These are phyloP conservation scores for Musa acuminata DNA, from an alignment of 176 grass and related monocot species.

Conservation along the genomic window DNA sequence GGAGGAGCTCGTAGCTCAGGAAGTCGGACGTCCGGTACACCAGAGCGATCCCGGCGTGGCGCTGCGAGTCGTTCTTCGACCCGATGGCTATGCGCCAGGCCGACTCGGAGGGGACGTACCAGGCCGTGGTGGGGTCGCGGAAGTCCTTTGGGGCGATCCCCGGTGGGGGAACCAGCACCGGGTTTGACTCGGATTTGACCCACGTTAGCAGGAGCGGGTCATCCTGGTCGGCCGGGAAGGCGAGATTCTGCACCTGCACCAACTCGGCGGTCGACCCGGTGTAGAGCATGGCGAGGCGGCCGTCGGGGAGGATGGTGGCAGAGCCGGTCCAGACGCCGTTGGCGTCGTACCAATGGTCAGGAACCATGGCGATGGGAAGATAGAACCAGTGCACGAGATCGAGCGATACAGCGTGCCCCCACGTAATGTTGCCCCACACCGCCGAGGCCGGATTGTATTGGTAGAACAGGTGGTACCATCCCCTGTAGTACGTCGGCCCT, in stretches of 20 bases:
- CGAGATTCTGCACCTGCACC: constrained; percentile 74
- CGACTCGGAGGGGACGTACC: constrained; percentile 28
- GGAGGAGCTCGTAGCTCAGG: constrained; percentile 42
- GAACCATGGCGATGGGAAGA: constrained; percentile 62
- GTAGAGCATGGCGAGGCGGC: constrained; percentile 66
- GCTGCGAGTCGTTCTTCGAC: constrained; percentile 31
- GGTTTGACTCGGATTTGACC: constrained; percentile 64
- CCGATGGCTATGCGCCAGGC: constrained; percentile 71
- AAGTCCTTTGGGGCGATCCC: constrained; percentile 42
- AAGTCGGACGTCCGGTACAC: constrained; percentile 82
- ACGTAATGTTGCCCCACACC: constrained; percentile 86
- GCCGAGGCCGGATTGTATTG: constrained; percentile 79
- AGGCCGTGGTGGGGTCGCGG: constrained; percentile 72
- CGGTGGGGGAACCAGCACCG: constrained; percentile 44
- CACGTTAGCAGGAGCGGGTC: constrained; percentile 60
- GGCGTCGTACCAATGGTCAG: constrained; percentile 72
- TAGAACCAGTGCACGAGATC: constrained; percentile 77
- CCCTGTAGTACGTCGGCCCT: constrained; percentile 73
- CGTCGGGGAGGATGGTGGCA: constrained; percentile 51
- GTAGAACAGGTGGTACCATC: constrained; percentile 96
- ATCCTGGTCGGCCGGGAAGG: constrained; percentile 38
- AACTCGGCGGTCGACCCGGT: constrained; percentile 56
- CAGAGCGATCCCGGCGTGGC: constrained; percentile 45
- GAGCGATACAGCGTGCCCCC: constrained; percentile 56
- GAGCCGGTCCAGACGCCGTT: constrained; percentile 87